Percentiles rank a stretch among this genome's conserved stretches.
Conservation (phyloP, 2,329 filamentous ascomycete species). For the Paradendryphiella salina region DNA sequence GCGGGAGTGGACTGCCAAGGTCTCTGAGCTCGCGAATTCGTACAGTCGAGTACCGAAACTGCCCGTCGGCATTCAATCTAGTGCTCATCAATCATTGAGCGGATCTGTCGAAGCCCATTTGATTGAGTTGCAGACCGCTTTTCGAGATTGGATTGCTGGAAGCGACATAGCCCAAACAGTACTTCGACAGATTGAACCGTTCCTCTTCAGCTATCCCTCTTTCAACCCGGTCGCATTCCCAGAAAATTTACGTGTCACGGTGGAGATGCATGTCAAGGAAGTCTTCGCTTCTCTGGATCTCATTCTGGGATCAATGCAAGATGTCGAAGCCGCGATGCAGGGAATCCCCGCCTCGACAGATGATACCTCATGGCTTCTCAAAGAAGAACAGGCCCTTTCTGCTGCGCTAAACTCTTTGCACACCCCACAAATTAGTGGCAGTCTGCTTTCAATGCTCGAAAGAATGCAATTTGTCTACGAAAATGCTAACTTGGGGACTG, state of each 20-base stretch:
- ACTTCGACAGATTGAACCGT: conserved; percentile 67
- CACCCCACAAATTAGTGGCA: conserved; percentile 57
- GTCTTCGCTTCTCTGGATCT: conserved; percentile 71
- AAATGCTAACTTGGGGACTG: conserved; percentile 48
- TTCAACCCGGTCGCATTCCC: background rate
- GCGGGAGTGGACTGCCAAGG: conserved; percentile 28
- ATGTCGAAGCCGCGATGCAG: conserved; percentile 61
- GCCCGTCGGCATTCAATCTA: conserved; percentile 34
- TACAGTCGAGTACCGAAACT: conserved; percentile 30
- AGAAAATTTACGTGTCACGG: conserved; percentile 9
- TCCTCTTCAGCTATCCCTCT: conserved; percentile 53
- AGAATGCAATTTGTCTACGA: conserved; percentile 53
- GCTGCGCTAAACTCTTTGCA: conserved; percentile 62
- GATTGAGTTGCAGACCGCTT: conserved; percentile 19
- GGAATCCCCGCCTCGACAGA: conserved; percentile 63
- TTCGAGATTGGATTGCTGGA: conserved; percentile 24
- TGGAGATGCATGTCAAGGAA: conserved; percentile 58
- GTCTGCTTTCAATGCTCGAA: conserved; percentile 52
- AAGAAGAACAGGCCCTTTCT: conserved; percentile 47
- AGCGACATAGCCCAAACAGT: conserved; percentile 33
- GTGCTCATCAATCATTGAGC: conserved; percentile 19
- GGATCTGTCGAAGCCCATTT: conserved; percentile 20
- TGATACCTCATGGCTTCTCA: conserved; percentile 65
- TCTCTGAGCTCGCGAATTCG: conserved; percentile 21
- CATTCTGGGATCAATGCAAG: conserved; percentile 78